Base-by-base conservation (phyloP, 305 asterid species). In the Fraxinus baroniana region DNA sequence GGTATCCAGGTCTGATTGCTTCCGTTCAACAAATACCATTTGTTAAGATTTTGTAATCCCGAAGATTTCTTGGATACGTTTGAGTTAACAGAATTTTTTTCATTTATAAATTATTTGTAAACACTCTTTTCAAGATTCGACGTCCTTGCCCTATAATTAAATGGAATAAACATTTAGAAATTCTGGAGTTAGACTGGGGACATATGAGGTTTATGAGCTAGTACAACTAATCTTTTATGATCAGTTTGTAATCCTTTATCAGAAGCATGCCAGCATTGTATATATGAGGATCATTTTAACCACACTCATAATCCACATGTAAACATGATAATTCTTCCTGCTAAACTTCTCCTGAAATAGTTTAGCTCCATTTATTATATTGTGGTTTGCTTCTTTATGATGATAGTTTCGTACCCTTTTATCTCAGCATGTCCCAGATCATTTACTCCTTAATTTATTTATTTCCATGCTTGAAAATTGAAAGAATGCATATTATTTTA, bases 1-100 rank as follows among this genome's bases (percentile, higher is more conserved):
- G 90, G 88, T 76, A 44, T 90, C 79, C 94, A 91, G 99, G 99
- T 95, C 46, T 41, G 84, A 57, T n/a, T 79, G 41, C 83, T 81
- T 64, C 68, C 33, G 33, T 39, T 78, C 36, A 26, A 30, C 20
- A 33, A 41, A 73, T 60, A 66, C 22, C 30, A 0, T 84, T 49
- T 78, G 32, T 41, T 66, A 15, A 15, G 18, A 71, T 30, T 28
- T 22, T 64, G 22, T 52, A 17, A 52, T 52, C 64, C 64, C 2
- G 3, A 52, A 72, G 62, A 30, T 20, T 52, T 70, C 75, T 30
- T 46, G 37, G 80, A 60, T 57, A 15, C 15, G 13, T 33, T 30
- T 55, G 62, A 60, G 74, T 68, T 30, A 44, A 10, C 52, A 24
- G 37, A 22, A n/a, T 10, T 36, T 74, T 74, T 78, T 76, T 39